Conservation (phyloP, 345 rosid genomes). For the Odontarrhena argentea region DNA sequence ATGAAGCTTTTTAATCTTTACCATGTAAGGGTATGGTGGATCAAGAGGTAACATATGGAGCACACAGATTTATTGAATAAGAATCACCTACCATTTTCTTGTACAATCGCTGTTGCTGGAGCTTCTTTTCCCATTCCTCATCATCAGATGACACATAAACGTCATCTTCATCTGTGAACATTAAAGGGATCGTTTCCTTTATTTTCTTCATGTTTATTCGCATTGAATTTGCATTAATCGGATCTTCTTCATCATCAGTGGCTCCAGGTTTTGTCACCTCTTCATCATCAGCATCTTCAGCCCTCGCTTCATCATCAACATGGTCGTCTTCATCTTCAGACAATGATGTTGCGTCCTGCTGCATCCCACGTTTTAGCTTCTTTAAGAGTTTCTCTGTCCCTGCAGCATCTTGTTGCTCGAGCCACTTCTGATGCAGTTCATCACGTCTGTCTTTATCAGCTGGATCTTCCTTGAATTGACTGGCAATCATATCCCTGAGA, state of each 20-base stretch:
- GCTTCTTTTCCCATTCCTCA: constrained; percentile 69
- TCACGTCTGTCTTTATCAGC: constrained; percentile 74
- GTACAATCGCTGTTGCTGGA: constrained; percentile 49
- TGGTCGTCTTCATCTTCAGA: constrained; percentile 55
- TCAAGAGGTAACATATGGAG: constrained; percentile 21
- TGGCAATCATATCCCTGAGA: constrained; percentile 74
- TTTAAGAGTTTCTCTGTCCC: constrained; percentile 81
- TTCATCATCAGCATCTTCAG: constrained; percentile 41
- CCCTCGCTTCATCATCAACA: constrained; percentile 46
- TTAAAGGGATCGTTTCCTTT: constrained; percentile 82
- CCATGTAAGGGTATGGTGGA: constrained; percentile 1
- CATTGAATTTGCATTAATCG: constrained; percentile 46
- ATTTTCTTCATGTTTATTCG: constrained; percentile 66
- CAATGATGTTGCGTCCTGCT: constrained; percentile 45
- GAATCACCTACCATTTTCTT: constrained; percentile 65
- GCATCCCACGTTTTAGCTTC: constrained; percentile 63
- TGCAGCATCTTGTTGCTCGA: constrained; percentile 82
- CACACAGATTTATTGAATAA: background rate
- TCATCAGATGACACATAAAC: constrained; percentile 82
- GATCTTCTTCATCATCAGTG: constrained; percentile 45
- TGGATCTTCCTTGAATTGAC: constrained; percentile 67
- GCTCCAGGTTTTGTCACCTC: constrained; percentile 47
- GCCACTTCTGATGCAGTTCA: constrained; percentile 92
- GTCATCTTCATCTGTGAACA: constrained; percentile 89
- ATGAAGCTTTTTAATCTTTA: constrained; percentile 6